Evolutionary conservation across 1,284 basidiomycete genomes (phyloP), one percentile per base, ranked within the genome.

Genomic region (Anthracocystis walkeri): DNA sequence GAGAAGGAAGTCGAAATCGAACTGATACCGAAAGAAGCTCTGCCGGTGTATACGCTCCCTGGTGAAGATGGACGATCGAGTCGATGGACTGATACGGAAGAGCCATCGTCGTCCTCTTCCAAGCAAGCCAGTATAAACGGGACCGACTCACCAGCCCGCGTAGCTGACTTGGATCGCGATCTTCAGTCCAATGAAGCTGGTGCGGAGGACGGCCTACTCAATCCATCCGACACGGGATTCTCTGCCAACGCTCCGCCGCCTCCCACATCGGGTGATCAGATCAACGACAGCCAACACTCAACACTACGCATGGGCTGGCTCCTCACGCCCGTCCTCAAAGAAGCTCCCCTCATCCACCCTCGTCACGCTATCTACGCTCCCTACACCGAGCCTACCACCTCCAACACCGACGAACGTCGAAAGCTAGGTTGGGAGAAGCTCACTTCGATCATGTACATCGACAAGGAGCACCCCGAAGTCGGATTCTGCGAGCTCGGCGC

Each of bases 311-410:
- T 67, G 58, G 74, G 62, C 2, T 84, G 82, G 83, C 74, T 82
- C 12, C 64, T 63, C 25, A 84, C 83, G 0, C 80, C 69, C 14
- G 45, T 84, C 0, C 74, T 85, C 20, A 65, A 73, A 14, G 57
- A 82, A 27, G 61, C 74, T 0, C 83, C 83, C 8, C 75, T 85
- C 10, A 54, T 83, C n/a, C 83, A 85, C 33, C 83, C 83, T 3
- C 67, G 66, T 10, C 66, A 82, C 18, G 72, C 82, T 11, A 27
- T 48, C 52, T 63, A 77, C n/a, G 67, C 69, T 2, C 48, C 50
- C 14, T 72, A 69, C 59, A 38, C 45, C 25, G 59, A 60, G 5
- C 46, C 66, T 12, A 4, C 23, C 0, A 27, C 64, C 7, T 18
- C 61, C 27, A 21, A 65, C 45, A 18, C 23, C 23, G 59, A 74